Evolutionary conservation across 352 stramenopile species (phyloP), one percentile per base, ranked within the genome.

Genomic region (Phytophthora sojae): DNA sequence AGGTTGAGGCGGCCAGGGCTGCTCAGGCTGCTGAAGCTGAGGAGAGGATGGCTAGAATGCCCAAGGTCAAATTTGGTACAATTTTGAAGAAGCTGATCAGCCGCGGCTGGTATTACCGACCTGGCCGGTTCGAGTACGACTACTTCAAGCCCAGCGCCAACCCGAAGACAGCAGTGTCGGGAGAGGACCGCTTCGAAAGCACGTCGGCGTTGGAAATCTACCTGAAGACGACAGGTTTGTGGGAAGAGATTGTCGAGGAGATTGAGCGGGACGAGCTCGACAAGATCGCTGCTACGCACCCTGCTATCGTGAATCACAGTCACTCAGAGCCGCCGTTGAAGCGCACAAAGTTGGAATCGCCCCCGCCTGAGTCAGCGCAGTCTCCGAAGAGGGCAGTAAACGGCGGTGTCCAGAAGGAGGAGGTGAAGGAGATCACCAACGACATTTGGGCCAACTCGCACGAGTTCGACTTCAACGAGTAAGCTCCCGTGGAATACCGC

Each of bases 361-460:
- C 73, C 8, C 55, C 65, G 15, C 53, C 51, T 6, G 17, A 45
- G 21, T 76, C 50, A 23, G 61, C 55, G 6, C 61, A 61, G 7
- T 69, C 68, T 29, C 69, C 62, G 17, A 84, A 84, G 64, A 77
- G 75, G 68, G 49, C 74, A 49, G 57, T 67, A 21, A 70, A 58
- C 45, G 72, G 47, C 3, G 55, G 64, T 51, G 69, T 79, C n/a
- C 75, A 78, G 17, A 83, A 80, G 23, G 76, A 82, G 15, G 81
- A 90, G 2, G 86, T 90, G n/a, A 83, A 83, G 29, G 75, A 76
- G 30, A 73, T 94, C 29, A 86, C 86, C 51, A 92, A 92, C 72
- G 84, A 92, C 47, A 94, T 94, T 64, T 94, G 86, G 86, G 81
- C 81, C 44, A 94, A 94, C 73, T 90, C 86, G 61, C 75, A 91